phyloP scores from a whole-genome alignment of 345 rosid genomes.

The Gossypium raimondii region DNA sequence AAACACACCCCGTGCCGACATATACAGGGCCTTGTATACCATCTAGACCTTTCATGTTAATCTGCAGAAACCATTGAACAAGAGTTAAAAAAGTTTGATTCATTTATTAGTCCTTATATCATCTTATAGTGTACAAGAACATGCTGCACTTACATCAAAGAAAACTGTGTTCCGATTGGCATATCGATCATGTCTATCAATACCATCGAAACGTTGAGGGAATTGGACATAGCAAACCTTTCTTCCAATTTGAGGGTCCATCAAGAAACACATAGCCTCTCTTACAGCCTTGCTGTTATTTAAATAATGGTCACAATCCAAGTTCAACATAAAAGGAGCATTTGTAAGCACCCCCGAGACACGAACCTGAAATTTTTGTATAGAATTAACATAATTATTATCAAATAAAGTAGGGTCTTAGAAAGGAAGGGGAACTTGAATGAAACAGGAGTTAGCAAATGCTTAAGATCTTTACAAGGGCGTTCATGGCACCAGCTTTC shows the following conservation, averaged over 20 bases:
- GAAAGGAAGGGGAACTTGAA: neutral
- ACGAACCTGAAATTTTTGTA: constrained; percentile 53
- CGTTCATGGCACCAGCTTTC: constrained; percentile 99
- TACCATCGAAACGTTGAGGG: constrained; percentile 90
- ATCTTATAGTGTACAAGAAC: neutral
- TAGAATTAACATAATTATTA: neutral
- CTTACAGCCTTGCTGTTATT: constrained; percentile 85
- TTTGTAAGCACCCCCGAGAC: constrained; percentile 83
- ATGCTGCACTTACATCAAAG: constrained; percentile 61
- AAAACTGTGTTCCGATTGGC: constrained; percentile 91
- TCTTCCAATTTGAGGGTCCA: constrained; percentile 84
- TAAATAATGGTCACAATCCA: constrained; percentile 86
- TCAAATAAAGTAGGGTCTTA: neutral
- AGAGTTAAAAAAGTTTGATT: constrained; percentile 2
- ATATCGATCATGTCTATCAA: constrained; percentile 77
- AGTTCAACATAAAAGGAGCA: constrained; percentile 87
- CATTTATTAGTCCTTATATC: neutral
- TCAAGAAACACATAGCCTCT: constrained; percentile 92
- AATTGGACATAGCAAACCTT: constrained; percentile 89
- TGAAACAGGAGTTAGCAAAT: neutral
- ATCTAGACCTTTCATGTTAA: constrained; percentile 80
- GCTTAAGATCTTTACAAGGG: constrained; percentile 47
- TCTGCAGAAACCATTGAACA: constrained; percentile 29
- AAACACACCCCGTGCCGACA: constrained; percentile 96
- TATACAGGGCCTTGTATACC: constrained; percentile 95